Conservation (phyloP, 2,329 filamentous ascomycete species). For the Fonsecaea pugnacius region DNA sequence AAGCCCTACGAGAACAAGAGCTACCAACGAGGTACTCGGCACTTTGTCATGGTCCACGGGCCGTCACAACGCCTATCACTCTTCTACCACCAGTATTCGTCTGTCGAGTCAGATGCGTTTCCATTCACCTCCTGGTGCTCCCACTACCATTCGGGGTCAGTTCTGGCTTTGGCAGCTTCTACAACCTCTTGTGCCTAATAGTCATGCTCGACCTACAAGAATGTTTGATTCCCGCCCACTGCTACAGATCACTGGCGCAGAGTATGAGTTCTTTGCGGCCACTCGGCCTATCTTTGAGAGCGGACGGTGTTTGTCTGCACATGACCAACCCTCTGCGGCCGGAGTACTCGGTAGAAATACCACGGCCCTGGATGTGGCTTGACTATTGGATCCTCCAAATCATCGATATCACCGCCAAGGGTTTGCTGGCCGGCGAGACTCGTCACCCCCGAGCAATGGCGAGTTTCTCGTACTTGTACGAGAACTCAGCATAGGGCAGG, state of each 20-base stretch:
- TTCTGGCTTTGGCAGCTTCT: not conserved
- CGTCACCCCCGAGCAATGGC: no score
- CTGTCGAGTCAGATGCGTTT: not conserved
- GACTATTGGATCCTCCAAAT: not conserved
- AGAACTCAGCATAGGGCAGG: no score
- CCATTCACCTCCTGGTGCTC: not conserved
- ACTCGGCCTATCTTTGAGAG: not conserved
- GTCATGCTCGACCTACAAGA: not conserved
- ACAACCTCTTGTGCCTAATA: not conserved
- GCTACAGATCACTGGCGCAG: not conserved
- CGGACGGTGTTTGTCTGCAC: not conserved
- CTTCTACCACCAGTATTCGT: not conserved
- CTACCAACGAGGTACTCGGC: not conserved
- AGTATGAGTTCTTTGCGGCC: not conserved
- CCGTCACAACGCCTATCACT: not conserved
- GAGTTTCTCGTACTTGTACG: no score
- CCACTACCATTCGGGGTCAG: not conserved
- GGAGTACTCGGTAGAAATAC: not conserved
- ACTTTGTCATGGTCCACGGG: not conserved
- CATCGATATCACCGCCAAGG: not conserved
- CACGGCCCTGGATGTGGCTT: not conserved
- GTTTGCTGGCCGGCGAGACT: not conserved
- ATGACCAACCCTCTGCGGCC: not conserved
- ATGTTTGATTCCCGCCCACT: not conserved
- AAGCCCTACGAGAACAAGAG: slow-evolving; percentile 3